phyloP scores from a whole-genome alignment of 2,329 filamentous ascomycete genomes.

The Cladosporium sp. region DNA sequence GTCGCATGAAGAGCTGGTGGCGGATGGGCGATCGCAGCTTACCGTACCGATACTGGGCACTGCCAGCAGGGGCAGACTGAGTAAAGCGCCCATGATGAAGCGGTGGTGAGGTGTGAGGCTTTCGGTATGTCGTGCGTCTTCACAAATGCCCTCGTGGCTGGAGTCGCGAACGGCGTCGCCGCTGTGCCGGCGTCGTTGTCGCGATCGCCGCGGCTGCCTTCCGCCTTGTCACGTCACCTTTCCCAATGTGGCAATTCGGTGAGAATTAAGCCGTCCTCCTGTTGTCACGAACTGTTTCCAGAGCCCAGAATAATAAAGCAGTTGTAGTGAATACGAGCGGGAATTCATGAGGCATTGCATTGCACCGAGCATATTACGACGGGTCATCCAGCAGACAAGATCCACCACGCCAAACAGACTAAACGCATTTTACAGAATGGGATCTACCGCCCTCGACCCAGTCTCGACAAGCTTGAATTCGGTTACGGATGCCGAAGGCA shows the following conservation, averaged over 20 bases:
- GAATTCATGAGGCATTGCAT: slow-evolving; percentile 5
- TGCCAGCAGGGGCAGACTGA: slow-evolving; percentile 84
- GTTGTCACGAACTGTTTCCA: no score
- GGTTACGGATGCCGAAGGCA: slow-evolving; percentile 10
- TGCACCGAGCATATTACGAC: not conserved
- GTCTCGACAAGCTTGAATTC: slow-evolving; percentile 21
- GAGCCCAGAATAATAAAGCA: no score
- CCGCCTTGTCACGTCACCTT: slow-evolving; percentile 1
- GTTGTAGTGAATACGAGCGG: no score
- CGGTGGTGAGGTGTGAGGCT: not conserved
- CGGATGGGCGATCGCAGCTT: slow-evolving; percentile 35
- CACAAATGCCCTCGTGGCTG: no score
- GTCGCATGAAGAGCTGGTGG: not conserved
- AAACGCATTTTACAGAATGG: not conserved
- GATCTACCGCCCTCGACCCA: slow-evolving; percentile 15
- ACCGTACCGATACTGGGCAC: slow-evolving; percentile 82
- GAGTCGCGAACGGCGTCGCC: no score
- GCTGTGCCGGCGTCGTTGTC: no score
- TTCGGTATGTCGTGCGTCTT: not conserved
- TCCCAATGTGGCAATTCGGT: slow-evolving; percentile 2
- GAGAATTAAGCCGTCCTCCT: no score
- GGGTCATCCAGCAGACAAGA: not conserved
- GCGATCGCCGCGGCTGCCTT: no score
- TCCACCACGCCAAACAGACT: not conserved
- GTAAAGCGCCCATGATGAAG: slow-evolving; percentile 71